Evolutionary conservation across 1,284 basidiomycete species (phyloP), one percentile per base, ranked within the genome.

Genomic region (Golubevia sp.): DNA sequence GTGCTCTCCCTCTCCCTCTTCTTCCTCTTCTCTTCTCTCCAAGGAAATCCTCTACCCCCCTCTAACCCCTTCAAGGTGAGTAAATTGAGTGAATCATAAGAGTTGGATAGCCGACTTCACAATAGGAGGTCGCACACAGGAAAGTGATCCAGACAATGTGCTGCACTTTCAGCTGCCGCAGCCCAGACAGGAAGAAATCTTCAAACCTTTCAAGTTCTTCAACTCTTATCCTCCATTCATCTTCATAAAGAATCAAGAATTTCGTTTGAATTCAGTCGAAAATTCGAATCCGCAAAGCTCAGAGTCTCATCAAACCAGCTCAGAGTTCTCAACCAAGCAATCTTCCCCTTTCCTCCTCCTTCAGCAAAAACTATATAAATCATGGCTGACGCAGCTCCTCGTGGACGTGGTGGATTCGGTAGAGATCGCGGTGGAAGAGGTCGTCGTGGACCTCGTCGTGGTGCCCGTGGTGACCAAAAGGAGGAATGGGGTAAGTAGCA

Each of bases 391-490:
- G 76, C 74, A 64, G 74, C 76, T 71, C 76, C 76, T 66, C 80
- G 85, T 90, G 92, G 85, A 73, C 86, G 86, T 77, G 86, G 86
- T 77, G 86, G 87, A 68, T 83, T 83, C 68, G 80, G 80, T 68
- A 76, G 80, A 73, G 85, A 86, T 74, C 91, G 92, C 54, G 88
- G 92, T 78, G 92, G 93, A 60, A 72, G 84, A 62, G 90, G 94
- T 77, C 89, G 94, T 80, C 94, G 94, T 66, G 91, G 92, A 76
- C 92, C 96, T 84, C 92, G 96, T 83, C 95, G 96, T 71, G 92
- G 92, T 73, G 93, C 94, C 88, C 96, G 95, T 87, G 96, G 98
- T 83, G 95, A 97, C 86, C 96, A 98, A 87, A 97, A 98, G 89
- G 95, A 98, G 66, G 78, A 81, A 71, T 83, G 87, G 98, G 95